Evolutionary conservation across 805 yeast genomes (phyloP).

Genomic region (Hagleromyces aurorensis): DNA sequence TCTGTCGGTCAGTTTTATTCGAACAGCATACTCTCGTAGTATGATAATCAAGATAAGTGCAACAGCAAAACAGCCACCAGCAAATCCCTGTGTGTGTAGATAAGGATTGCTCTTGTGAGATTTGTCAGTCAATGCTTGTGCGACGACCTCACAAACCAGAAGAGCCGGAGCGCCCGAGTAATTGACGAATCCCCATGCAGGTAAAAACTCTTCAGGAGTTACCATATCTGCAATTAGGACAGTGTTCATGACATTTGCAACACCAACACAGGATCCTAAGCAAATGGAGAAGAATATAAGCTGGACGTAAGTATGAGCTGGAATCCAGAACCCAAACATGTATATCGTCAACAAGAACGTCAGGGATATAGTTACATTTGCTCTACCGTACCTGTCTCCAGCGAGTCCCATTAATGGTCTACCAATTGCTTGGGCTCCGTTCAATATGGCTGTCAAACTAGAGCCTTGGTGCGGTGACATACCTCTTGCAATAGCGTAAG

Average conservation of each 20-base stretch:
- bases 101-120: slow-evolving; percentile 36
- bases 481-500: slow-evolving; percentile 43
- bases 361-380: slow-evolving; percentile 36
- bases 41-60: slow-evolving; percentile 38
- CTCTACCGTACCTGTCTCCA: slow-evolving; percentile 40
- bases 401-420: slow-evolving; percentile 41
- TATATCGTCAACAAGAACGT: slow-evolving; percentile 33
- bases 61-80: slow-evolving; percentile 42
- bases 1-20: slow-evolving; percentile 30
- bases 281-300: slow-evolving; percentile 37
- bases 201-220: slow-evolving; percentile 31
- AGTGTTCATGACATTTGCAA: slow-evolving; percentile 37
- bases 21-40: slow-evolving; percentile 46
- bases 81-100: slow-evolving; percentile 51
- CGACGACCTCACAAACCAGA: slow-evolving; percentile 47
- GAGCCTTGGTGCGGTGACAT: slow-evolving; percentile 37
- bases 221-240: slow-evolving; percentile 37
- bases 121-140: slow-evolving; percentile 38
- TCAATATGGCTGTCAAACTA: slow-evolving; percentile 38
- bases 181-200: slow-evolving; percentile 35
- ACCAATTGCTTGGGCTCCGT: slow-evolving; percentile 41
- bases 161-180: slow-evolving; percentile 28
- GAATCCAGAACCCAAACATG: slow-evolving; percentile 44
- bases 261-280: slow-evolving; percentile 40
- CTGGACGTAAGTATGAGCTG: slow-evolving; percentile 35